Base-by-base conservation (phyloP, 805 yeast species). In the Cyberlindnera lachancei region DNA sequence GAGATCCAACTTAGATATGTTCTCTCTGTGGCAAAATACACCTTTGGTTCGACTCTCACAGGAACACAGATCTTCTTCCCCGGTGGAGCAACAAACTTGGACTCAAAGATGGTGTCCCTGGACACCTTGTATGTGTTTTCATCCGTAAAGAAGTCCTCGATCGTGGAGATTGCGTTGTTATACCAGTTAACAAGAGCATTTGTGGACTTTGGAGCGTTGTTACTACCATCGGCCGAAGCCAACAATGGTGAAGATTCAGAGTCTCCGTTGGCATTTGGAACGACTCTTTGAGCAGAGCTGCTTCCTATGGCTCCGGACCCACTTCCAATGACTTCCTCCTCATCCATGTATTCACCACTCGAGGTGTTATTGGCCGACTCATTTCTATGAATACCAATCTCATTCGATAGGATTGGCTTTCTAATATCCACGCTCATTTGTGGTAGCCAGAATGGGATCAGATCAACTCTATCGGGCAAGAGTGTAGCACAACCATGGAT, bases 1-100 rank as follows among this genome's bases (percentile, higher is more conserved):
- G 95, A 88, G 35, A 90, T 63, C 98, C 98, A 92, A 25, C 94
- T 75, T 41, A 92, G 66, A 52, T 79, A 90, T 0, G 98, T 92
- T 62, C 98, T 76, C 59, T 92, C 98, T 16, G 94, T 86, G 6
- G 98, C 98, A 59, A 92, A 92, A 56, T 92, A 92, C n/a, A 92
- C 98, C 63, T 92, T 92, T 37, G 98, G 98, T 60, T 92, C 98
- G 23, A 92, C 88, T 50, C 98, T 74, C 23, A 92, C 94, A 3
- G 97, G 98, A 7, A 92, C 92, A 50, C 87, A 75, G 37, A 92
- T 84, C 27, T 72, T 69, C 58, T 87, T 88, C 2, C 97, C 98
- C 25, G 82, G 76, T 15, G 98, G 97, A 9, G 92, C 82, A 38
- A 58, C 61, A 41, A 79, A 68, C 34, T 62, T 58, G 3, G 73